Evolutionary conservation across 2,329 filamentous ascomycete genomes (phyloP), one percentile per base, ranked within the genome.

Genomic region (Sclerotinia spermophila): DNA sequence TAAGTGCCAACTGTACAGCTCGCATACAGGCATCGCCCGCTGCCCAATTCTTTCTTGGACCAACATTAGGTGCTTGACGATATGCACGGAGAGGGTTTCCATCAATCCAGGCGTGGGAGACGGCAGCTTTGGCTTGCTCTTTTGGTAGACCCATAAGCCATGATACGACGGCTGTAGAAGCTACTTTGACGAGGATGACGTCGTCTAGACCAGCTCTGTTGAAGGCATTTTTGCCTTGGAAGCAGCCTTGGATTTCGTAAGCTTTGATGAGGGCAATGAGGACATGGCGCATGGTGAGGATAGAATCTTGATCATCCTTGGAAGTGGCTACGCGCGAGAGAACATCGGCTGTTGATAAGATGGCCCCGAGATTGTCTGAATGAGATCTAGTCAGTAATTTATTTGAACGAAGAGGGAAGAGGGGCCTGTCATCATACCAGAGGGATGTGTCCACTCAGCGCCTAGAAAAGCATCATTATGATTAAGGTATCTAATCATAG

Each of bases 391-490:
- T 71, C 51, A 71, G 55, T n/a, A 19, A 35, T 15, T 6, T 3
- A 33, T 48, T 51, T 24, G 21, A 13, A 33, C 15, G 7, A n/a
- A 44, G 10, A 42, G 3, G 3, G 53, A 30, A 59, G 24, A 7
- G 38, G 21, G 15, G 48, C 17, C 1, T 21, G 2, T 24, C 5
- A 44, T 42, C 67, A 45, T 69, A 78, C 75, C 76, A 33, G 79
- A 82, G 19, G 82, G 81, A 76, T 83, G 82, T 1, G 81, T 81
- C 82, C 81, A 82, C 75, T 83, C 82, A n/a, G 75, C 77, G 0
- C 81, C 82, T 13, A 75, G 69, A n/a, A 79, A 76, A 7, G 78
- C 81, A 76, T 83, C 82, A 66, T 82, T 83, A 65, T 82, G 81
- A 71, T 83, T 82, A 21, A 83, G 72, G 67, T 81, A 82, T 38